Conservation (phyloP, 139 green algal genomes). For the Chlamydomonas asymmetrica region DNA sequence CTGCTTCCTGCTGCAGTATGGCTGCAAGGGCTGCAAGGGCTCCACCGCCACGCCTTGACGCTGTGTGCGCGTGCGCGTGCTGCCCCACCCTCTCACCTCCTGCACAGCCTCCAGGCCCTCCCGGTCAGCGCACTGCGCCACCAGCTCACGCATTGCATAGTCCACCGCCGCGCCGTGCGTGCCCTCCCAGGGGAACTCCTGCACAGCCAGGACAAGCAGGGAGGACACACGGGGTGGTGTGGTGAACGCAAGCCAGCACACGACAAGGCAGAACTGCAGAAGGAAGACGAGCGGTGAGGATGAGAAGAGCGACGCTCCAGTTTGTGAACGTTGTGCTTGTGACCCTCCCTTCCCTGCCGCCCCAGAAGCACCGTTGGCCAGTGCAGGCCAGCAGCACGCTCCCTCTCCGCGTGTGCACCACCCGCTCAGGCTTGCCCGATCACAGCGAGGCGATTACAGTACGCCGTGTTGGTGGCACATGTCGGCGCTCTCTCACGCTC, state of each 20-base stretch:
- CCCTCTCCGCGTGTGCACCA: too few species aligned
- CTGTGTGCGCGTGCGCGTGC: constrained; percentile 6
- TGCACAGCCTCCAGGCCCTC: constrained; percentile 17
- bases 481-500: too few species aligned
- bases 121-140: constrained; percentile 20
- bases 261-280: background rate
- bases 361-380: too few species aligned
- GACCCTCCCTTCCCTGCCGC: too few species aligned
- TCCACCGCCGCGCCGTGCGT: constrained; percentile 29
- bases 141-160: constrained; percentile 25
- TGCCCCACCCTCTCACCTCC: background rate
- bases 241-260: background rate
- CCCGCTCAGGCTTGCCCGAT: too few species aligned
- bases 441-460: too few species aligned
- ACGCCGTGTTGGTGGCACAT: too few species aligned
- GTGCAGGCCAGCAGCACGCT: too few species aligned
- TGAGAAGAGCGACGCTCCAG: too few species aligned
- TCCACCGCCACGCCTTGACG: background rate
- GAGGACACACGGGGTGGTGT: background rate
- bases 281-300: too few species aligned
- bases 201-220: background rate
- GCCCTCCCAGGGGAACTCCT: constrained; percentile 40
- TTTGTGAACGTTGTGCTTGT: too few species aligned
- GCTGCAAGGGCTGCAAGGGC: constrained; percentile 3
- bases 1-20: background rate